Conservation (phyloP, 192 early-diverging fungal species). For the Entrophospora sp. region DNA sequence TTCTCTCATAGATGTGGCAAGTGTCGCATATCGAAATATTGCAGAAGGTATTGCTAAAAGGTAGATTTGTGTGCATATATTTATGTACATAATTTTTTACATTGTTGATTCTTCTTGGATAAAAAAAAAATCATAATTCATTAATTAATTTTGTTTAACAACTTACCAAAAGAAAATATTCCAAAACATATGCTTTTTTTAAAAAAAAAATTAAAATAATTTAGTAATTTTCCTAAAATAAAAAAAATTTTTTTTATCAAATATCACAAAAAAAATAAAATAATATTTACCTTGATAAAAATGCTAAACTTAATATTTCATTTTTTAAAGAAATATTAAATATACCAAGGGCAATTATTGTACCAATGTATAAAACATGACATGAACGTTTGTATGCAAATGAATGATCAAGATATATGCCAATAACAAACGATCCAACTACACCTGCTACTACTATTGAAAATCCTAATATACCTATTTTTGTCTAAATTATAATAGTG, state of each 20-base stretch:
- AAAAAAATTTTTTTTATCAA: too few species aligned
- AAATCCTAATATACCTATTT: slow-evolving; percentile 26
- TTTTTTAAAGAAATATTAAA: slow-evolving; percentile 19
- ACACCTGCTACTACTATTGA: slow-evolving; percentile 28
- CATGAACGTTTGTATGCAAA: slow-evolving; percentile 22
- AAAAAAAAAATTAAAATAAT: too few species aligned
- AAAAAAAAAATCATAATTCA: background rate
- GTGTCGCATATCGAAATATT: slow-evolving; percentile 33
- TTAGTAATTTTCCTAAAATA: too few species aligned
- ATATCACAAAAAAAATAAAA: too few species aligned
- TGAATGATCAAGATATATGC: slow-evolving; percentile 26
- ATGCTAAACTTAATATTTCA: slow-evolving; percentile 10
- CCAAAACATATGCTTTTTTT: background rate
- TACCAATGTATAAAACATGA: slow-evolving; percentile 18
- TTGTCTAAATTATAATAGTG: background rate
- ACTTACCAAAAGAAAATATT: slow-evolving; percentile 27
- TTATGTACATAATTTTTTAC: too few species aligned
- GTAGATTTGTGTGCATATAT: too few species aligned
- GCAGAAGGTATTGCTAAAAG: slow-evolving; percentile 31
- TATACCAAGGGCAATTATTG: slow-evolving; percentile 15
- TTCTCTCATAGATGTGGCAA: slow-evolving; percentile 20
- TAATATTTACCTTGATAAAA: slow-evolving; percentile 26
- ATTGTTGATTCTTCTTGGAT: too few species aligned
- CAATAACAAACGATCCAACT: slow-evolving; percentile 25
- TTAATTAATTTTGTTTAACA: background rate